phyloP scores from a whole-genome alignment of 768 basidiomycete species.

The Megacollybia marginata region DNA sequence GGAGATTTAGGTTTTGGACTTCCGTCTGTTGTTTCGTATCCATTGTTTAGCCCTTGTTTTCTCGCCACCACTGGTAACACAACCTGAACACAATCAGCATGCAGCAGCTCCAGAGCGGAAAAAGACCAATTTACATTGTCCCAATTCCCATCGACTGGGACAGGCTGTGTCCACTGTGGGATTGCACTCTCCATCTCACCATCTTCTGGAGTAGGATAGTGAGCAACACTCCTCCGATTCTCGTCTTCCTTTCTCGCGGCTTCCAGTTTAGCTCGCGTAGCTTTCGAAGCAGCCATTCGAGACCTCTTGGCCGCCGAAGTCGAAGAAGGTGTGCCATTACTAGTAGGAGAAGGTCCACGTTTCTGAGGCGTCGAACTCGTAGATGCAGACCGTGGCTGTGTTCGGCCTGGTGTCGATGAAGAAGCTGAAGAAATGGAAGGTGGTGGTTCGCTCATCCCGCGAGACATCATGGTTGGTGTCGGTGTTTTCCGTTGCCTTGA shows the following conservation, averaged over 20 bases:
- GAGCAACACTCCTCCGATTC: conserved; percentile 50
- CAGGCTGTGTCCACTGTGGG: conserved; percentile 75
- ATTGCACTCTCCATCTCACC: conserved; percentile 65
- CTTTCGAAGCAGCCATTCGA: conserved; percentile 35
- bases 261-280: conserved; percentile 32
- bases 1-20: conserved; percentile 45
- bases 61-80: conserved; percentile 80
- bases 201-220: conserved; percentile 57
- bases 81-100: conserved; percentile 38
- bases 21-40: conserved; percentile 66
- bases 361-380: conserved; percentile 26
- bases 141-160: conserved; percentile 67
- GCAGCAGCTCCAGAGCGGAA: conserved; percentile 3
- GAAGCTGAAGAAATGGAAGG: conserved; percentile 22
- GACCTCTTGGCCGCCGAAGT: conserved; percentile 25
- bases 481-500: neutral
- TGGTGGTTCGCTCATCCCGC: conserved; percentile 29
- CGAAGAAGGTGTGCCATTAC: conserved; percentile 13
- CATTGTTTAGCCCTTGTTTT: conserved; percentile 69
- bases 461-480: conserved; percentile 27
- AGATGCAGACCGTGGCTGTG: conserved; percentile 9
- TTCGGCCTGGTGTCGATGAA: conserved; percentile 15
- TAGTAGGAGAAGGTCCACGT: conserved; percentile 24
- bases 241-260: conserved; percentile 27
- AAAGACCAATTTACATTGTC: conserved; percentile 53